Evolutionary conservation across 768 basidiomycete species (phyloP).

Genomic region (Lactifluus volemus): DNA sequence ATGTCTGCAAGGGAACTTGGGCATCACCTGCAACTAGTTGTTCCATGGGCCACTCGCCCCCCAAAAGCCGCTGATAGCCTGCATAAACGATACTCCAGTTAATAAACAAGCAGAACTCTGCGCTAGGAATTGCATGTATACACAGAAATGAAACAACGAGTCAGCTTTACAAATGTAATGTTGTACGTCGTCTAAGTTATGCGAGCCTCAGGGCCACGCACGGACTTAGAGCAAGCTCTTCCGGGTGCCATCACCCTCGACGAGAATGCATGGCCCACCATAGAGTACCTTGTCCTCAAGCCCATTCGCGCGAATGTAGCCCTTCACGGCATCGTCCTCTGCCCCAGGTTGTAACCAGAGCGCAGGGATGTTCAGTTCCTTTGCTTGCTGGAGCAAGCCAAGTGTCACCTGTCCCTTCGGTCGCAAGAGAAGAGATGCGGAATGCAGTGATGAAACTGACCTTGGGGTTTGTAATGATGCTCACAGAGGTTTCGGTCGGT

Average conservation of each 20-base stretch:
- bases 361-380: constrained; percentile 58
- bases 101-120: background rate
- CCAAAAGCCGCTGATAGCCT: background rate
- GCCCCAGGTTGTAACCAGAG: constrained; percentile 92
- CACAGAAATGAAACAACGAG: background rate
- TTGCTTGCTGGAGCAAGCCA: constrained; percentile 53
- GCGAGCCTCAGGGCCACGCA: background rate
- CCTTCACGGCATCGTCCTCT: constrained; percentile 52
- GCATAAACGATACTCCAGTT: background rate
- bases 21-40: background rate
- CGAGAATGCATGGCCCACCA: constrained; percentile 78
- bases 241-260: constrained; percentile 56
- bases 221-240: constrained; percentile 11
- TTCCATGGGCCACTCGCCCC: background rate
- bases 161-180: background rate
- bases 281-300: constrained; percentile 62
- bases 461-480: constrained; percentile 71
- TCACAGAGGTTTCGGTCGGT: constrained; percentile 63
- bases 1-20: background rate
- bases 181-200: no score
- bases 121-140: background rate
- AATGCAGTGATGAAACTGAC: constrained; percentile 27
- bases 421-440: background rate
- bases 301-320: constrained; percentile 57
- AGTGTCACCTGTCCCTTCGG: constrained; percentile 53